Conservation (phyloP, 2,329 filamentous ascomycete species). For the Phialophora tarda region DNA sequence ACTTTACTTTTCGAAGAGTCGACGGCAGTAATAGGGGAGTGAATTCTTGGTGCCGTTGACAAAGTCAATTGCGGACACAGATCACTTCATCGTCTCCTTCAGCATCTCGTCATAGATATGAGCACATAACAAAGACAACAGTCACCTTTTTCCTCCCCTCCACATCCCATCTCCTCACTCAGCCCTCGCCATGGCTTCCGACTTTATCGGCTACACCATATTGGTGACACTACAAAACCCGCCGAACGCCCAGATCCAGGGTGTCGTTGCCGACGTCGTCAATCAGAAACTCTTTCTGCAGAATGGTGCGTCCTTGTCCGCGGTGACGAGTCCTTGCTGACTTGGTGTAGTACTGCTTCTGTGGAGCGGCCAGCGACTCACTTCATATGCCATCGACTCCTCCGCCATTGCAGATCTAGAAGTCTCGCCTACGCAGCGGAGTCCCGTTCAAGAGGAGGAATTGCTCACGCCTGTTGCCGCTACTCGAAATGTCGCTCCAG, state of each 20-base stretch:
- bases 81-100: neutral
- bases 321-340: slow-evolving; percentile 41
- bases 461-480: slow-evolving; percentile 30
- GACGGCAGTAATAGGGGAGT: neutral
- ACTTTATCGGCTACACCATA: slow-evolving; percentile 79
- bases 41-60: neutral
- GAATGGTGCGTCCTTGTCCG: slow-evolving; percentile 63
- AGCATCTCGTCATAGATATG: neutral
- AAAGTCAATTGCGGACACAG: neutral
- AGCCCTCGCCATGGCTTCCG: slow-evolving; percentile 62
- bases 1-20: neutral
- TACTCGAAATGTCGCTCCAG: slow-evolving; percentile 13
- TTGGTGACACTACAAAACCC: slow-evolving; percentile 72
- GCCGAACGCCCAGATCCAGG: slow-evolving; percentile 68
- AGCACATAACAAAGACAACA: neutral
- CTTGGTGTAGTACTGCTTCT: slow-evolving; percentile 52
- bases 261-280: slow-evolving; percentile 72
- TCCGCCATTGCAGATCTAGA: slow-evolving; percentile 65
- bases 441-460: slow-evolving; percentile 31
- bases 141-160: neutral
- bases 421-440: slow-evolving; percentile 49
- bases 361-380: slow-evolving; percentile 59
- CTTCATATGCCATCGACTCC: slow-evolving; percentile 62
- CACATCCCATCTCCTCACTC: neutral
- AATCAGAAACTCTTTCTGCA: slow-evolving; percentile 72